Conservation (phyloP, 768 basidiomycete genomes). For the Cystofilobasidium capitatum region DNA sequence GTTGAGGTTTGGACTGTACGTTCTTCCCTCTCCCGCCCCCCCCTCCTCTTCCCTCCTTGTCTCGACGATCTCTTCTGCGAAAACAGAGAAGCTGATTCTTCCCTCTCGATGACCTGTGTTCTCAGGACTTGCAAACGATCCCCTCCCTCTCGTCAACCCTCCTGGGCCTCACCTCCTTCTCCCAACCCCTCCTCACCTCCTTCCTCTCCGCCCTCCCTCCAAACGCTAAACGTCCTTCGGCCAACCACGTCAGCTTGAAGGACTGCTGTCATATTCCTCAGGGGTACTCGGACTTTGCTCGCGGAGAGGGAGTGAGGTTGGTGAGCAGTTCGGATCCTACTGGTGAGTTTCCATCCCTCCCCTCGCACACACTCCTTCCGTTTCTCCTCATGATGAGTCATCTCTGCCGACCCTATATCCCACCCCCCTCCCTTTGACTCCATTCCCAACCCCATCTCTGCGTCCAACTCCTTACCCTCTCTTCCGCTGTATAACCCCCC, state of each 20-base stretch:
- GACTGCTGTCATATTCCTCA: constrained; percentile 25
- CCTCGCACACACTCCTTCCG: too few relatives aligned
- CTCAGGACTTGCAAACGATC: neutral
- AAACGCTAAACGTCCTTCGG: neutral
- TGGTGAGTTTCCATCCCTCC: neutral
- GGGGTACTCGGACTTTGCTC: constrained; percentile 7
- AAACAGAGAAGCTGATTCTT: too few relatives aligned
- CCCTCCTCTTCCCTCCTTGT: neutral
- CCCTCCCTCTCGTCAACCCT: neutral
- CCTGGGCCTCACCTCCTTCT: constrained; percentile 19
- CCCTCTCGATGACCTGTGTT: too few relatives aligned
- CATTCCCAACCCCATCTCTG: too few relatives aligned
- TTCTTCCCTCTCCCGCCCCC: neutral
- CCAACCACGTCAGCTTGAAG: constrained; percentile 14
- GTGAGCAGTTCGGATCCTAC: constrained; percentile 7
- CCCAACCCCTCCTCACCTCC: constrained; percentile 8
- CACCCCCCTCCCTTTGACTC: too few relatives aligned
- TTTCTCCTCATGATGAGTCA: too few relatives aligned
- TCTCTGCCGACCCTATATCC: too few relatives aligned
- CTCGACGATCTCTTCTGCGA: too few relatives aligned
- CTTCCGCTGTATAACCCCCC: too few relatives aligned
- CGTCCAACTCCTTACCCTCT: too few relatives aligned
- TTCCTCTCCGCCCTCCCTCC: constrained; percentile 5
- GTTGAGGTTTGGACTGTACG: neutral
- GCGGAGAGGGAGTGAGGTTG: constrained; percentile 4